Evolutionary conservation across 2,329 filamentous ascomycete genomes (phyloP), one percentile per base, ranked within the genome.

Genomic region (Aspergillus transmontanensis): DNA sequence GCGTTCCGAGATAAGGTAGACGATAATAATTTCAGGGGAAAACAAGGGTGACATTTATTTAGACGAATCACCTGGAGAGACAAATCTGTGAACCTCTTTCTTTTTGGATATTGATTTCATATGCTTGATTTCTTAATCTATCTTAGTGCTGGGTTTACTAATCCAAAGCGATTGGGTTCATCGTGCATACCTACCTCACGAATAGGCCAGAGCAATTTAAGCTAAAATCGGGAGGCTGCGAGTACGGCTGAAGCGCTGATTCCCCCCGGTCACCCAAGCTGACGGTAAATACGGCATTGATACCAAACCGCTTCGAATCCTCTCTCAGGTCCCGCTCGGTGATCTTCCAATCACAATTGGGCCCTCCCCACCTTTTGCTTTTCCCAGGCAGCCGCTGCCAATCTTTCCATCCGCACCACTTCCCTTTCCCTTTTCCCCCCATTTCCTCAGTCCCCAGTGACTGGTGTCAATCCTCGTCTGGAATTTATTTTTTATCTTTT

Each of bases 281-380:
- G 56, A 51, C 56, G 39, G 60, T 62, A 62, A 62, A 62, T 59
- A 61, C 60, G 32, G 55, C 23, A 16, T 57, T 61, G 46, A 58
- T 61, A 61, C 55, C 60, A 61, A 51, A 50, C 14, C 28, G 41
- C 61, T 34, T 30, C 45, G 59, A 57, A 64, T 64, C 63, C 60
- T 64, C 64, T 41, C 64, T 43, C 65, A 66, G 30, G 68, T 66
- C 67, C 62, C 66, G 66, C 63, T 53, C 55, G 63, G 60, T 58
- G 65, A 70, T 69, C 68, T 62, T 58, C 69, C 69, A 71, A 70
- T 71, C 60, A 68, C 32, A 57, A 21, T 54, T 10, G 48, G 26
- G 12, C 60, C 60, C 54, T 58, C 57, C 64, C 66, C 65, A 62
- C 62, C 65, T 63, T 64, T 63, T 60, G 59, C 56, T 59, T 39